Evolutionary conservation across 2,329 filamentous ascomycete species (phyloP).

Genomic region (Talaromyces sp.): DNA sequence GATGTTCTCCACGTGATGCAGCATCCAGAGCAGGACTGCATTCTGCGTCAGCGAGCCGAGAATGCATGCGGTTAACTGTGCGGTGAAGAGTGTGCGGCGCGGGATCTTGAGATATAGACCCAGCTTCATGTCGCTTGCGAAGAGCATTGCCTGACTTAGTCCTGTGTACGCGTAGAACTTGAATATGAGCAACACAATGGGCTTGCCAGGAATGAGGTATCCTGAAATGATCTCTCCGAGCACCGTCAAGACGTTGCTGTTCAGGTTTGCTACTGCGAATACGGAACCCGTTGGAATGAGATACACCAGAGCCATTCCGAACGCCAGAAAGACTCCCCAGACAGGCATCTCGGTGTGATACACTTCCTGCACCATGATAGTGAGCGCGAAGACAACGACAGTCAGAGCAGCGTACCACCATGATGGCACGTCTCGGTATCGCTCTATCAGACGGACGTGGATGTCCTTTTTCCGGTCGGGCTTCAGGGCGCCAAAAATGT

Average conservation of each 20-base stretch:
- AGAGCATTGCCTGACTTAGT: conserved; percentile 50
- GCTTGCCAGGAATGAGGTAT: conserved; percentile 42
- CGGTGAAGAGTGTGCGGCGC: conserved; percentile 47
- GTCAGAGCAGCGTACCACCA: conserved; percentile 42
- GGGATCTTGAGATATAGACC: conserved; percentile 53
- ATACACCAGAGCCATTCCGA: conserved; percentile 40
- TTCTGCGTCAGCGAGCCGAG: conserved; percentile 46
- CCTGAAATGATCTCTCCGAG: conserved; percentile 44
- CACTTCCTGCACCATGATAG: conserved; percentile 25
- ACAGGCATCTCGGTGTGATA: conserved; percentile 40
- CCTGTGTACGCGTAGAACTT: conserved; percentile 62
- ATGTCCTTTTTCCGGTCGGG: conserved; percentile 36
- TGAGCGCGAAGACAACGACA: conserved; percentile 40
- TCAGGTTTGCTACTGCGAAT: conserved; percentile 42
- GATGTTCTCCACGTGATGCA: conserved; percentile 38
- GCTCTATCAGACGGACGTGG: conserved; percentile 38
- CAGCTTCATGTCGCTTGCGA: conserved; percentile 53
- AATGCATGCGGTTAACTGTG: conserved; percentile 49
- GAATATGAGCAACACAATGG: conserved; percentile 45
- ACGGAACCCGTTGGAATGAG: conserved; percentile 45
- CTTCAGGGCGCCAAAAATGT: conserved; percentile 24
- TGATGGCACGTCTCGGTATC: conserved; percentile 37
- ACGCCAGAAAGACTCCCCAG: conserved; percentile 41
- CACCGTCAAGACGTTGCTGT: conserved; percentile 43
- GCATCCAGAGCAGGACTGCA: conserved; percentile 37